Evolutionary conservation across 371 early-diverging fungal genomes (phyloP).

Genomic region (Zychaea mexicana): DNA sequence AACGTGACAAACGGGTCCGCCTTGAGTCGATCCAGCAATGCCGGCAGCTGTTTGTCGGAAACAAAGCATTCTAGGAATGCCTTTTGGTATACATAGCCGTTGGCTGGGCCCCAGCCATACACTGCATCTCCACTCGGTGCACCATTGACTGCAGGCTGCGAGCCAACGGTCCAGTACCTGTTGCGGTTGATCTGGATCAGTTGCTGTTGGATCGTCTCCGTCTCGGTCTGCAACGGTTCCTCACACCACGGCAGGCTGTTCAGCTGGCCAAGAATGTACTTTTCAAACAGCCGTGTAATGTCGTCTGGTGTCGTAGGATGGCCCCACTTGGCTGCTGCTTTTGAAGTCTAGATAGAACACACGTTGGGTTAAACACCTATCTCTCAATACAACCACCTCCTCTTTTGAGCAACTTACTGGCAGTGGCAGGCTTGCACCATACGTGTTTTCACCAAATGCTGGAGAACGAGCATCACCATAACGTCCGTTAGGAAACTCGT

Average conservation of each 20-base stretch:
- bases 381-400: too few relatives aligned
- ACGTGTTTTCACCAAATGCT: slow-evolving; percentile 54
- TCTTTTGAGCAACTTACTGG: too few relatives aligned
- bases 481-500: slow-evolving; percentile 97
- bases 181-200: slow-evolving; percentile 67
- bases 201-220: slow-evolving; percentile 67
- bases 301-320: slow-evolving; percentile 64
- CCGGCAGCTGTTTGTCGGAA: slow-evolving; percentile 44
- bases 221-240: slow-evolving; percentile 75
- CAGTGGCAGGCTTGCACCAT: slow-evolving; percentile 73
- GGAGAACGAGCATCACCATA: slow-evolving; percentile 96
- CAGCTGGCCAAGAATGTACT: slow-evolving; percentile 75
- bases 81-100: slow-evolving; percentile 95
- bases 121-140: slow-evolving; percentile 71
- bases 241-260: slow-evolving; percentile 90
- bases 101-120: slow-evolving; percentile 95
- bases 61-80: slow-evolving; percentile 84
- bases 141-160: slow-evolving; percentile 96
- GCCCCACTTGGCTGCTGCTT: slow-evolving; percentile 76
- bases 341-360: slow-evolving; percentile 24
- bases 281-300: slow-evolving; percentile 70
- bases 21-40: slow-evolving; percentile 48
- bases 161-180: slow-evolving; percentile 90
- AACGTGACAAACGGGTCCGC: slow-evolving; percentile 76
- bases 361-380: too few relatives aligned